Evolutionary conservation across 257 asterid species (phyloP).

Genomic region (Penstemon eatonii): DNA sequence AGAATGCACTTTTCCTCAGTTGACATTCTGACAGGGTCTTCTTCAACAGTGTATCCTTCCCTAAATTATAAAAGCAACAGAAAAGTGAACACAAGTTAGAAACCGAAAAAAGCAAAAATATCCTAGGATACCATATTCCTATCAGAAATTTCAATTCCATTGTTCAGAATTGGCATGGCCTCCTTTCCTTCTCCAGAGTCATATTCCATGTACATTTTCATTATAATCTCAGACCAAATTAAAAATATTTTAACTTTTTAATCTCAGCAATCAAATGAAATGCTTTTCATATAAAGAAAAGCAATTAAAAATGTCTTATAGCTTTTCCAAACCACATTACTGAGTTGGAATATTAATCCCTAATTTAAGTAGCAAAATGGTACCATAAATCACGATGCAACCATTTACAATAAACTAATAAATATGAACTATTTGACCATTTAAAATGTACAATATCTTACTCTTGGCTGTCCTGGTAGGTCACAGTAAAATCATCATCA

Average conservation of each 20-base stretch:
- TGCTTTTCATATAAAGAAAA: constrained; percentile 5
- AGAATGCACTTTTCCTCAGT: constrained; percentile 40
- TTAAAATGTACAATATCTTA: constrained; percentile 34
- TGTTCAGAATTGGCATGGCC: constrained; percentile 30
- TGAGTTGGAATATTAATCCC: constrained; percentile 3
- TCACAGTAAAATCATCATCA: constrained; percentile 66
- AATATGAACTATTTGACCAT: constrained; percentile 18
- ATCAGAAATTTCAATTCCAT: constrained; percentile 36
- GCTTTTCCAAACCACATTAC: constrained; percentile 2
- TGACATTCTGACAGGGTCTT: constrained; percentile 37
- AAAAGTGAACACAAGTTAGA: constrained; percentile 22
- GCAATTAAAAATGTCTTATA: constrained; percentile 12
- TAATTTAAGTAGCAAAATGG: constrained; percentile 15
- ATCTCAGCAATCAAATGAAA: constrained; percentile 23
- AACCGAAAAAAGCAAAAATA: constrained; percentile 20
- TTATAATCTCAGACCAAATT: constrained; percentile 27
- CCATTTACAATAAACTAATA: constrained; percentile 20
- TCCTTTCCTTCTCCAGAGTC: constrained; percentile 38
- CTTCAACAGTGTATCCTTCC: constrained; percentile 37
- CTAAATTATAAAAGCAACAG: constrained; percentile 42
- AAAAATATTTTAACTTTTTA: constrained; percentile 16
- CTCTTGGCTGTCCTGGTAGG: constrained; percentile 39
- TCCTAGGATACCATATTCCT: constrained; percentile 37
- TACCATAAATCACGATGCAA: constrained; percentile 7
- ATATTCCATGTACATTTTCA: constrained; percentile 39